Evolutionary conservation across 768 basidiomycete genomes (phyloP).

Genomic region (Termitomyces sp.): DNA sequence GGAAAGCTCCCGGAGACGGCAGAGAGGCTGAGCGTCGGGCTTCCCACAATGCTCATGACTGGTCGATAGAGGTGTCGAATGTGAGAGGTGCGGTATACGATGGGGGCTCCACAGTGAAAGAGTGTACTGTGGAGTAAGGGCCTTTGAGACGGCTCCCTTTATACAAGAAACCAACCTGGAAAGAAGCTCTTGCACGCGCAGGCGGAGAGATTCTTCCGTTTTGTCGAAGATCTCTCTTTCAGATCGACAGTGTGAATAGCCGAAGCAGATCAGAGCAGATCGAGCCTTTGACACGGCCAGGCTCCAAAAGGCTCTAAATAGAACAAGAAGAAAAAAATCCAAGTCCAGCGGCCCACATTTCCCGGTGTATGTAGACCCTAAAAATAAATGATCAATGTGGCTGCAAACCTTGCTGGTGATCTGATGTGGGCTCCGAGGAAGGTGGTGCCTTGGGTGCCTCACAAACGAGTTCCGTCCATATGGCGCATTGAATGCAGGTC

Average conservation of each 20-base stretch:
- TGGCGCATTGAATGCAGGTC: constrained; percentile 2
- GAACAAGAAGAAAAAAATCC: constrained; percentile 3
- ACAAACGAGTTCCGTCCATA: constrained; percentile 5
- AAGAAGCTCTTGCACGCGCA: constrained; percentile 10
- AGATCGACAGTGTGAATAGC: constrained; percentile 7
- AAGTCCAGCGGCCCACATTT: constrained; percentile 9
- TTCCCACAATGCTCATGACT: constrained; percentile 17
- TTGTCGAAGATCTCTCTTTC: constrained; percentile 2
- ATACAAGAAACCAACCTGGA: constrained; percentile 4
- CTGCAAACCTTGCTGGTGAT: constrained; percentile 7
- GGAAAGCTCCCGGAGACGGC: constrained; percentile 36
- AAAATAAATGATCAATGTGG: background rate
- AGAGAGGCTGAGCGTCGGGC: constrained; percentile 32
- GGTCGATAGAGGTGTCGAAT: background rate
- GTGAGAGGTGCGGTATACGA: constrained; percentile 3
- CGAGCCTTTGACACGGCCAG: background rate
- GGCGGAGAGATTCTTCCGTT: background rate
- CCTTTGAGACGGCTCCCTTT: constrained; percentile 6
- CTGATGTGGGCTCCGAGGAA: constrained; percentile 7
- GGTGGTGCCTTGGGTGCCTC: background rate
- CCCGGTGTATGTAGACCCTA: background rate
- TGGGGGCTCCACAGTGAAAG: background rate
- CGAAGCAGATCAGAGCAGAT: background rate
- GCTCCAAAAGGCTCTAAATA: constrained; percentile 15
- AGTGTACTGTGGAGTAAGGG: too few relatives aligned